phyloP scores from a whole-genome alignment of 331 rosid genomes.

The Acacia pycnantha region DNA sequence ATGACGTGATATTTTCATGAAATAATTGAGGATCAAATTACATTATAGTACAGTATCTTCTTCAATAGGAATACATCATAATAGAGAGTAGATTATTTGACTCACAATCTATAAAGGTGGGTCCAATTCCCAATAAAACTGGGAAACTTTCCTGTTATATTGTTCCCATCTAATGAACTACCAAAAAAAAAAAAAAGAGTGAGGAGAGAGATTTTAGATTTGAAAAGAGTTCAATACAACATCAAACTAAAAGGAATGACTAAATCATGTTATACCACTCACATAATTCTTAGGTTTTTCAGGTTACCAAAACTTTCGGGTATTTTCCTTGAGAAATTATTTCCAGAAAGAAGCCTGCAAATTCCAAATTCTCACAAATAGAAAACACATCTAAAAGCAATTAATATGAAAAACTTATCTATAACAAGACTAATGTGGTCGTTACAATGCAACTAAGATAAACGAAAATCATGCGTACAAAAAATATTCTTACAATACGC shows the following conservation, averaged over 20 bases:
- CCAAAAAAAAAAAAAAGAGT: constrained; percentile 11
- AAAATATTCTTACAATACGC: constrained; percentile 52
- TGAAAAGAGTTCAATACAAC: background rate
- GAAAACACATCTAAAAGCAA: background rate
- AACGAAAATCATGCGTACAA: background rate
- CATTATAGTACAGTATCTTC: background rate
- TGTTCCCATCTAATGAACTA: constrained; percentile 83
- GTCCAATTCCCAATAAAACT: constrained; percentile 78
- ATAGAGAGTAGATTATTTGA: background rate
- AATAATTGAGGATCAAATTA: background rate
- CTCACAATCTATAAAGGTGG: constrained; percentile 61
- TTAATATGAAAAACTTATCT: background rate
- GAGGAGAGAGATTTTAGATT: background rate
- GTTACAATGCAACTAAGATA: background rate
- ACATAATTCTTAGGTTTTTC: constrained; percentile 65
- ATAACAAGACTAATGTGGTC: background rate
- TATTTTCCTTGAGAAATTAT: constrained; percentile 64
- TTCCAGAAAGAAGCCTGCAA: constrained; percentile 60
- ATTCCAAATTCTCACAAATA: background rate
- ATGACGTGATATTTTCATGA: no score
- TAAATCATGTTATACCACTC: constrained; percentile 31
- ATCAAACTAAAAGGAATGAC: background rate
- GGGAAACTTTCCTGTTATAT: constrained; percentile 62
- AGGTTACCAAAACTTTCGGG: constrained; percentile 57
- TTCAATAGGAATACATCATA: background rate